Evolutionary conservation across 495 filamentous ascomycete genomes (phyloP).

Genomic region (Tuber umbilicatum): DNA sequence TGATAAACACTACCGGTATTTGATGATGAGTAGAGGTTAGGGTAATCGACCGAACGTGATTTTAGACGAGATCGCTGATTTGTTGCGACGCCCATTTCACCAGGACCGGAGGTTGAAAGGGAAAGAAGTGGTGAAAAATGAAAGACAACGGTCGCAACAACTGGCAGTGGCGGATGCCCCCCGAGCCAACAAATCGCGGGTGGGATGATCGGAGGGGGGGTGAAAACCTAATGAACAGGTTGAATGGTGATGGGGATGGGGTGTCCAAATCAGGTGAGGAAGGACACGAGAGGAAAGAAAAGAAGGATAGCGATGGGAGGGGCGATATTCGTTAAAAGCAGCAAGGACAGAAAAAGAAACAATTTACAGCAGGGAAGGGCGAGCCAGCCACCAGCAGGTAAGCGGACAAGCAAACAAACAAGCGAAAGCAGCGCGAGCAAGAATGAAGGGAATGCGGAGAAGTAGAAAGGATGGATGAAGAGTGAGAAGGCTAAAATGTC

Average conservation of each 20-base stretch:
- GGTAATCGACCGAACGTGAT: not conserved
- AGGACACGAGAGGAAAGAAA: not conserved
- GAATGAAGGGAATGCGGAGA: not conserved
- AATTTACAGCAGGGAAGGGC: not conserved
- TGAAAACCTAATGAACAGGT: not conserved
- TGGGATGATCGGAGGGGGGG: not conserved
- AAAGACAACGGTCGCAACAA: not conserved
- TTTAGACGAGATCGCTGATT: slow-evolving; percentile 33
- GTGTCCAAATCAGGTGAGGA: slow-evolving; percentile 18
- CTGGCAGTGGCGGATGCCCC: not conserved
- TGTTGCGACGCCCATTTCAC: slow-evolving; percentile 21
- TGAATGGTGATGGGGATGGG: slow-evolving; percentile 8
- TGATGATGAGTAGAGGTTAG: slow-evolving; percentile 2
- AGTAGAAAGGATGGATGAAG: not conserved
- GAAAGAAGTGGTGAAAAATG: not conserved
- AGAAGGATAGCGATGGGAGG: not conserved
- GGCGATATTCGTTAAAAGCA: not conserved
- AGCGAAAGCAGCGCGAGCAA: not conserved
- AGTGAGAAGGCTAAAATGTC: not conserved
- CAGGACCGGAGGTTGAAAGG: not conserved
- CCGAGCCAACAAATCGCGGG: not conserved
- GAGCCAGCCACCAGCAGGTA: not conserved
- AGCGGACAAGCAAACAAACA: not conserved
- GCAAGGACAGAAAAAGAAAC: slow-evolving; percentile 6
- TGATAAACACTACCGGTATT: not conserved